Percentiles rank a stretch among this genome's conserved stretches.
phyloP scores from a whole-genome alignment of 2,329 filamentous ascomycete species.

The Pseudocercospora cruenta region DNA sequence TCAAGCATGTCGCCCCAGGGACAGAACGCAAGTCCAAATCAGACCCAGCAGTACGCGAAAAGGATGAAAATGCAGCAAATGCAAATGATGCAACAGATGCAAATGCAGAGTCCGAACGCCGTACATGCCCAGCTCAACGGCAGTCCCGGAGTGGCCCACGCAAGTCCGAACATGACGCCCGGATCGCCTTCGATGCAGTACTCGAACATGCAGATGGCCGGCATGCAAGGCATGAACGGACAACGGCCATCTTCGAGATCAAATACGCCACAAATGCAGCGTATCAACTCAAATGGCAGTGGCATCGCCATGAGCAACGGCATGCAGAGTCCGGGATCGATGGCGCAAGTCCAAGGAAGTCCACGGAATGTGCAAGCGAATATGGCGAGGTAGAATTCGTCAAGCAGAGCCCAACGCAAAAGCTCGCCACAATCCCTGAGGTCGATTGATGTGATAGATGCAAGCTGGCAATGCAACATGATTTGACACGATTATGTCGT shows the following conservation, averaged over 20 bases:
- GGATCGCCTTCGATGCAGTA: slow-evolving; percentile 27
- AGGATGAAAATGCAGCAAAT: slow-evolving; percentile 38
- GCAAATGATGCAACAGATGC: slow-evolving; percentile 36
- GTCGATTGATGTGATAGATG: background rate
- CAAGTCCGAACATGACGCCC: slow-evolving; percentile 37
- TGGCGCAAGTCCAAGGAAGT: slow-evolving; percentile 33
- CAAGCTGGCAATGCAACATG: too few species aligned
- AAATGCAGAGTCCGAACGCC: slow-evolving; percentile 31
- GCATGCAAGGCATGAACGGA: slow-evolving; percentile 20
- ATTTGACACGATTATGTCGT: too few species aligned
- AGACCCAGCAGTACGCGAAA: slow-evolving; percentile 23
- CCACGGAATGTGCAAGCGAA: slow-evolving; percentile 38
- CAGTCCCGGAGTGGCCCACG: slow-evolving; percentile 35
- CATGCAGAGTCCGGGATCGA: slow-evolving; percentile 38
- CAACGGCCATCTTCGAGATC: slow-evolving; percentile 34
- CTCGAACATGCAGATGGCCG: slow-evolving; percentile 28
- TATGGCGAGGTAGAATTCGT: slow-evolving; percentile 31
- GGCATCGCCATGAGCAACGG: slow-evolving; percentile 30
- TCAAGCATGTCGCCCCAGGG: slow-evolving; percentile 25
- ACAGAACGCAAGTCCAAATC: slow-evolving; percentile 23
- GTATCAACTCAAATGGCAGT: slow-evolving; percentile 37
- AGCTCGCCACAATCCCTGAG: background rate
- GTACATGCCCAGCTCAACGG: slow-evolving; percentile 31
- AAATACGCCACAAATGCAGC: slow-evolving; percentile 39
- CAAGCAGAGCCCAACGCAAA: background rate